Conservation (phyloP, 352 stramenopile species). For the Globisporangium cylindrosporum region DNA sequence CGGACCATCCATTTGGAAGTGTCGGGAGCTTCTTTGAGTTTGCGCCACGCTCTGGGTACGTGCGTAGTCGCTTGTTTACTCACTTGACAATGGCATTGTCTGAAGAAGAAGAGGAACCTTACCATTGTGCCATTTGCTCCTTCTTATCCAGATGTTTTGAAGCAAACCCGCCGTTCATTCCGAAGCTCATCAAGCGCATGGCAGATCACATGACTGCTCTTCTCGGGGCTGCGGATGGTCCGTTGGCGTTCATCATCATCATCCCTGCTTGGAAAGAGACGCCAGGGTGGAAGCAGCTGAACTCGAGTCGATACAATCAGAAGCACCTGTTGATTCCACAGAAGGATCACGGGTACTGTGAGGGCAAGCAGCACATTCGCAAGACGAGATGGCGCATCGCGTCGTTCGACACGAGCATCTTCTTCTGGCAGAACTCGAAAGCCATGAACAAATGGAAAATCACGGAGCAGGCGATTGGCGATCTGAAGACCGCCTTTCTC, state of each 20-base stretch:
- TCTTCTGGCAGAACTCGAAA: slow-evolving; percentile 94
- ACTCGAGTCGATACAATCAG: slow-evolving; percentile 74
- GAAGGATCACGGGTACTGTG: slow-evolving; percentile 89
- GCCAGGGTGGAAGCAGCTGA: slow-evolving; percentile 78
- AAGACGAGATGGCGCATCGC: slow-evolving; percentile 87
- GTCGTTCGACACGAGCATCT: slow-evolving; percentile 95
- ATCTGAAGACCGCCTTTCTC: slow-evolving; percentile 59
- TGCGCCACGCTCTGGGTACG: slow-evolving; percentile 67
- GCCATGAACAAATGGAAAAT: slow-evolving; percentile 70
- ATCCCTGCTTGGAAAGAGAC: slow-evolving; percentile 89
- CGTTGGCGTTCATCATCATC: slow-evolving; percentile 91
- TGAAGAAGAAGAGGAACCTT: not conserved
- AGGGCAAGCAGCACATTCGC: slow-evolving; percentile 90
- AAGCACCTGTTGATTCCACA: slow-evolving; percentile 71
- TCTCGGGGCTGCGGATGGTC: slow-evolving; percentile 53
- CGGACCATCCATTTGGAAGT: slow-evolving; percentile 87
- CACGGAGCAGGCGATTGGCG: slow-evolving; percentile 46
- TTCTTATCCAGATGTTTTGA: slow-evolving; percentile 72
- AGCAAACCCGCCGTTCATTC: slow-evolving; percentile 95
- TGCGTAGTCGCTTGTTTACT: not conserved
- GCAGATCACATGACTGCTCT: slow-evolving; percentile 83
- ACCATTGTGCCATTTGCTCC: not conserved
- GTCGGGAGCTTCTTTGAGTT: slow-evolving; percentile 94
- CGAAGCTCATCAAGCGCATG: slow-evolving; percentile 90
- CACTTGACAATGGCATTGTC: too few relatives aligned